phyloP scores from a whole-genome alignment of 2,329 filamentous ascomycete genomes.

The Bertia moriformis region DNA sequence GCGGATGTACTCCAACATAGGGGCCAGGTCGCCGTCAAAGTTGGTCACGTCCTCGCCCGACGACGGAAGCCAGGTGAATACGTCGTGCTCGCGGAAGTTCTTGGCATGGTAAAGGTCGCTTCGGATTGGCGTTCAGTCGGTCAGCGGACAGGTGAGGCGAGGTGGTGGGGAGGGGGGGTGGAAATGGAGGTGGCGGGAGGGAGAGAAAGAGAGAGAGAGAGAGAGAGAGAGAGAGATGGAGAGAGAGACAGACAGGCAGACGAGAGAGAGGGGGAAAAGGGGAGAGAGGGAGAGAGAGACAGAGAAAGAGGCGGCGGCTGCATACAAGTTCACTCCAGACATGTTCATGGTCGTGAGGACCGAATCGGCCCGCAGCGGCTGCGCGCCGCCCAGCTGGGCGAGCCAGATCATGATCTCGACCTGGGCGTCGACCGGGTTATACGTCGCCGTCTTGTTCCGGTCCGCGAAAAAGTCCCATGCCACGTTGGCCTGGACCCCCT shows the following conservation, averaged over 20 bases:
- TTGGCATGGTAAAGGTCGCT: conserved; percentile 10
- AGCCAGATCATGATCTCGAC: conserved; percentile 19
- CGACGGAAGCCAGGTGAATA: conserved; percentile 14
- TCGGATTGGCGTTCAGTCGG: not conserved
- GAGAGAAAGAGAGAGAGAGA: too few relatives aligned
- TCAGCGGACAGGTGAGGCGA: too few relatives aligned
- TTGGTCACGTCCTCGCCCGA: conserved; percentile 7
- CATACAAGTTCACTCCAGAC: conserved; percentile 13
- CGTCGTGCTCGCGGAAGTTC: conserved; percentile 13
- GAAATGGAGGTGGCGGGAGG: too few relatives aligned
- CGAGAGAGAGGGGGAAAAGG: too few relatives aligned
- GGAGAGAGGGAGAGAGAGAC: too few relatives aligned
- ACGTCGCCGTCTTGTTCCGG: conserved; percentile 9
- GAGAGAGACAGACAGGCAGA: too few relatives aligned
- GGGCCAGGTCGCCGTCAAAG: conserved; percentile 14
- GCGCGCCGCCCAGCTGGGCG: conserved; percentile 11
- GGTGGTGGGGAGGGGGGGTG: too few relatives aligned
- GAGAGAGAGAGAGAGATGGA: too few relatives aligned
- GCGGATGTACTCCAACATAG: conserved; percentile 15
- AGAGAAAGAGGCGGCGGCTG: too few relatives aligned
- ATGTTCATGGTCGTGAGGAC: conserved; percentile 8
- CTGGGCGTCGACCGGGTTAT: conserved; percentile 11
- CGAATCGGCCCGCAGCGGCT: conserved; percentile 11
- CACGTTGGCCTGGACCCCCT: conserved; percentile 11
- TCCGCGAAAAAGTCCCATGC: conserved; percentile 18